Evolutionary conservation across 2,329 filamentous ascomycete genomes (phyloP).

Genomic region (Ascochyta viciae-villosae): DNA sequence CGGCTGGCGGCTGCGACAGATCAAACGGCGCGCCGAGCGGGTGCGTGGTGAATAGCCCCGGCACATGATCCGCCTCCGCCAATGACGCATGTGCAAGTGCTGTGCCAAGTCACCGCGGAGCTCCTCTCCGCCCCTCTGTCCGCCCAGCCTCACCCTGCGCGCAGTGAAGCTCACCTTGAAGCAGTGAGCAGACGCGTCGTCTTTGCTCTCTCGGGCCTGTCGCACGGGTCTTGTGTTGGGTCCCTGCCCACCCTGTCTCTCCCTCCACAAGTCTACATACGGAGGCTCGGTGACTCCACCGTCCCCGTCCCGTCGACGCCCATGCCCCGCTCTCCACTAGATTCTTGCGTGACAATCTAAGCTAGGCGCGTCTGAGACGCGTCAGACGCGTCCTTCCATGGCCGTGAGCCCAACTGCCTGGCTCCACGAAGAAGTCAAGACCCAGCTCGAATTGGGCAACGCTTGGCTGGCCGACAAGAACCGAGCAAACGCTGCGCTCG

Average conservation of each 20-base stretch:
- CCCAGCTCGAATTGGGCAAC: constrained; percentile 30
- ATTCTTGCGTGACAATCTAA: background rate
- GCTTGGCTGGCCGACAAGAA: constrained; percentile 31
- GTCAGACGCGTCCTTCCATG: constrained; percentile 20
- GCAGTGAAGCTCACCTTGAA: background rate
- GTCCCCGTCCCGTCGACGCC: background rate
- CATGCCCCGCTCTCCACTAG: background rate
- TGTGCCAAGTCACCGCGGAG: background rate
- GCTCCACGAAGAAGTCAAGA: constrained; percentile 33
- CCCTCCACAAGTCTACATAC: background rate
- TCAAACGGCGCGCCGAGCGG: constrained; percentile 5
- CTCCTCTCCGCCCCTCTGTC: background rate
- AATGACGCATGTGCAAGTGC: too few relatives aligned
- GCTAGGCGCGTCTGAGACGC: constrained; percentile 11
- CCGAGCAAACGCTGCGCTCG: constrained; percentile 10
- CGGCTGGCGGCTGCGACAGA: background rate
- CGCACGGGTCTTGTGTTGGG: background rate
- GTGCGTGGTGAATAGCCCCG: constrained; percentile 1
- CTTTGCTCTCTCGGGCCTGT: background rate
- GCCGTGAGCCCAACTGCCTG: constrained; percentile 24
- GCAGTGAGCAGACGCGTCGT: background rate
- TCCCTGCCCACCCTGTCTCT: too few relatives aligned
- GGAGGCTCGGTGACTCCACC: background rate
- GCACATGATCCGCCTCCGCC: constrained; percentile 1
- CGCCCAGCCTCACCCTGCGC: background rate